Evolutionary conservation across 1,284 basidiomycete species (phyloP).

Genomic region (Trichosporon coremiiforme): DNA sequence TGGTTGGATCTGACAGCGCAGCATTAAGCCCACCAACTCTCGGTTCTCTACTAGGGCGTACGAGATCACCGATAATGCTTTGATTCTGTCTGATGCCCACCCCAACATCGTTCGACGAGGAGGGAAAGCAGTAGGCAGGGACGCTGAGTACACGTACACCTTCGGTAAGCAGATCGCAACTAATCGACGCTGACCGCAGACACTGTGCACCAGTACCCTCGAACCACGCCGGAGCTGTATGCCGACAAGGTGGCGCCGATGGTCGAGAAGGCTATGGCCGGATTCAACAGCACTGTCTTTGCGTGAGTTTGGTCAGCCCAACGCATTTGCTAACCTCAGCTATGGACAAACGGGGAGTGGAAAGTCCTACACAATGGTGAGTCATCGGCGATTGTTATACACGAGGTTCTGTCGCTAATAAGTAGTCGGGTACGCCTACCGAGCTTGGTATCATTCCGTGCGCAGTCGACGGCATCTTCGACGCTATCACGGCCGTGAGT

Average conservation of each 20-base stretch:
- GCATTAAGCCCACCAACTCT: slow-evolving; percentile 50
- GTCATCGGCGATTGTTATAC: slow-evolving; percentile 5
- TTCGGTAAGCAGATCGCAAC: slow-evolving; percentile 45
- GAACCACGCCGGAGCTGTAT: slow-evolving; percentile 57
- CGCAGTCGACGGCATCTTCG: slow-evolving; percentile 62
- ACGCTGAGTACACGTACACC: slow-evolving; percentile 52
- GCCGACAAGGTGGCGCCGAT: slow-evolving; percentile 59
- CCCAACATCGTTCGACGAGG: slow-evolving; percentile 54
- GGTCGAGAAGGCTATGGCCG: slow-evolving; percentile 61
- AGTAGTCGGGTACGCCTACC: slow-evolving; percentile 55
- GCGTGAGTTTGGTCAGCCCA: slow-evolving; percentile 37
- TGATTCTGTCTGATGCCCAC: slow-evolving; percentile 50
- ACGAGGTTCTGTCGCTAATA: neutral
- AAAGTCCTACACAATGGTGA: slow-evolving; percentile 58
- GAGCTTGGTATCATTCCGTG: slow-evolving; percentile 63
- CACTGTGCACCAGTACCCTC: slow-evolving; percentile 55
- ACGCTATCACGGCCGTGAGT: slow-evolving; percentile 56
- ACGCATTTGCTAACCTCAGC: slow-evolving; percentile 22
- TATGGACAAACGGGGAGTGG: slow-evolving; percentile 59
- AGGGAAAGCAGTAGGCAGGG: slow-evolving; percentile 50
- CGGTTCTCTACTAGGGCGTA: slow-evolving; percentile 47
- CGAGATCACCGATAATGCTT: slow-evolving; percentile 43
- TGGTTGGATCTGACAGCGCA: slow-evolving; percentile 28
- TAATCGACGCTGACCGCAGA: slow-evolving; percentile 37
- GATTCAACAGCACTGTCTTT: slow-evolving; percentile 63